Conservation (phyloP, 2,329 filamentous ascomycete species). For the Samsoniella hepiali region DNA sequence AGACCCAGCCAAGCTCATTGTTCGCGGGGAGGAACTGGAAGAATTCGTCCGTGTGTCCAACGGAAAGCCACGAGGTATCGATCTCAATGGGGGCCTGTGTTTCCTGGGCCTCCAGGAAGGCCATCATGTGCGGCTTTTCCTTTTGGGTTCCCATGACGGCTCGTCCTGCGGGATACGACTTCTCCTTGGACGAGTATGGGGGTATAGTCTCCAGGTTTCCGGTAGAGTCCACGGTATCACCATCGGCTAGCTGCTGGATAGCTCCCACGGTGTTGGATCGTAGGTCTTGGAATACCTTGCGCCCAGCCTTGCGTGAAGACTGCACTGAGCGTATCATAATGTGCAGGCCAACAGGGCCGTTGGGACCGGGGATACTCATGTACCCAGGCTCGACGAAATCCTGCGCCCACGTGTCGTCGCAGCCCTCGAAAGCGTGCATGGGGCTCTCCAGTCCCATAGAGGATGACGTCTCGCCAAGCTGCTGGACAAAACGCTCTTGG, state of each 20-base stretch:
- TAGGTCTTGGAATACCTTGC: not conserved
- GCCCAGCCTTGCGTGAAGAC: not conserved
- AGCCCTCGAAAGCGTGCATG: too few species aligned
- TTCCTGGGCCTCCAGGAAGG: conserved; percentile 33
- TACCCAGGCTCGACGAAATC: conserved; percentile 12
- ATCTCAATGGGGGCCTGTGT: conserved; percentile 34
- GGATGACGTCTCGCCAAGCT: not conserved
- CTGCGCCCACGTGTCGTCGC: not conserved
- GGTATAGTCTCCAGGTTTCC: conserved; percentile 12
- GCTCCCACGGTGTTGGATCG: not conserved
- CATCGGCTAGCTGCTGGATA: not conserved
- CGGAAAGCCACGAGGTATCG: conserved; percentile 27
- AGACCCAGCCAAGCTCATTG: conserved; percentile 25
- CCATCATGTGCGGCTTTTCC: conserved; percentile 22
- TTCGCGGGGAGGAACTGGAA: conserved; percentile 28
- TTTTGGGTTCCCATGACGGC: not conserved
- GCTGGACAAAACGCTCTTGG: not conserved
- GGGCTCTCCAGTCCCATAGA: too few species aligned
- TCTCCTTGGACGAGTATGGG: not conserved
- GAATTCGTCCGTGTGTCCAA: conserved; percentile 31
- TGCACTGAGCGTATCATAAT: not conserved
- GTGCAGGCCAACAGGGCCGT: not conserved
- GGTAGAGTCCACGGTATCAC: not conserved
- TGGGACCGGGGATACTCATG: not conserved
- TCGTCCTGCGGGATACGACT: conserved; percentile 3